Evolutionary conservation across 2,329 filamentous ascomycete genomes (phyloP), one percentile per base, ranked within the genome.

Genomic region (Fusarium guadeloupense): DNA sequence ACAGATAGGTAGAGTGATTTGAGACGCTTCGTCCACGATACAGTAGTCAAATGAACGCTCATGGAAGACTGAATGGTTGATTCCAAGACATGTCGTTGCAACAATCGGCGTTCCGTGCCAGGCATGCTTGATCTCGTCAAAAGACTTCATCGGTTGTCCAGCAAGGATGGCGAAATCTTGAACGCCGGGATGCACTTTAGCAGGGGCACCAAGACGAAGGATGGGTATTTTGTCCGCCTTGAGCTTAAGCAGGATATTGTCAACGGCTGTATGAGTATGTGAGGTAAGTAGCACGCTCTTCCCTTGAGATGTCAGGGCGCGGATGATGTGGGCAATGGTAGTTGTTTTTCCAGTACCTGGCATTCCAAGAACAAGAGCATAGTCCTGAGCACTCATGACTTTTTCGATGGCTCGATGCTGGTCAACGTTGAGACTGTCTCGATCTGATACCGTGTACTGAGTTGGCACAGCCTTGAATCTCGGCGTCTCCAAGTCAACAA

Each of bases 291-390:
- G 80, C 13, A 99, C 93, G 51, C 91, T 96, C 77, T 98, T 98
- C 10, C 92, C 90, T 74, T 96, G 91, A 0, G 89, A 87, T 6
- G 95, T 89, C 25, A 99, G 81, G 1, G 94, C 92, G 38, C 92
- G 89, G 69, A 99, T 98, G 67, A 99, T 97, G 73, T 98, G 93
- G 6, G 94, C 93, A 70, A 99, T 98, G 0, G 95, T 99, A 0
- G 95, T 99, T 4, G 95, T 99, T 76, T 99, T 99, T 54, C 95
- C 95, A 0, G 95, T 99, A 8, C 95, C 95, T 2, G 95, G 95
- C 95, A 99, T 99, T 23, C 95, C 95, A 17, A 99, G 85, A 12
- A 99, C 93, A n/a, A 99, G 82, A 8, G 95, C 94, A 75, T 98
- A 99, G 77, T 99, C 93, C 66, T 91, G 86, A 4, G 95, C 94